Percentiles rank a stretch among this genome's conserved stretches.
These are phyloP conservation scores for Aspergillus melleus DNA, from an alignment of 2,329 filamentous ascomycete species.

Conservation along the genomic window DNA sequence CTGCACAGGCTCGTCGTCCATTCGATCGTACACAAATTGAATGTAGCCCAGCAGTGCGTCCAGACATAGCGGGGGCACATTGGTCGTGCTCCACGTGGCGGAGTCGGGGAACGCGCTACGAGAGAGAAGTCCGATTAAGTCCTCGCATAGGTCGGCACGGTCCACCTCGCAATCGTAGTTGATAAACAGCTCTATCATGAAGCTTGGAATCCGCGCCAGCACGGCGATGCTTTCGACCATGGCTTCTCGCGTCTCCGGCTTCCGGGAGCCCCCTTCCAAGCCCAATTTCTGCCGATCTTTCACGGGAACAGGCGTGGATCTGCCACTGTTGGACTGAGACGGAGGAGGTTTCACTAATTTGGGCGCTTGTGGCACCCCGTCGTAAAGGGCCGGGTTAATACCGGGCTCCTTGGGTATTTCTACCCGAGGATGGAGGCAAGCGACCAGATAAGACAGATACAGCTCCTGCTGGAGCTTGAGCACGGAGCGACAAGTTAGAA, in stretches of 20 bases:
- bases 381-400: conserved; percentile 88
- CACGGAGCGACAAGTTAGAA: conserved; percentile 86
- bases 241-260: conserved; percentile 92
- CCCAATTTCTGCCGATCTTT: conserved; percentile 91
- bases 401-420: conserved; percentile 88
- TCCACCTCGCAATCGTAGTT: conserved; percentile 98
- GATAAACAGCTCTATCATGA: conserved; percentile 92
- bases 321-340: conserved; percentile 73
- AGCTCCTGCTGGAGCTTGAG: conserved; percentile 96
- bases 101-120: conserved; percentile 96
- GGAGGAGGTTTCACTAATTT: conserved; percentile 80
- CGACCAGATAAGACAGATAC: conserved; percentile 90
- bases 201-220: conserved; percentile 86
- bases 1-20: conserved; percentile 67
- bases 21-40: conserved; percentile 83
- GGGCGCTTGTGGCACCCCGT: conserved; percentile 87
- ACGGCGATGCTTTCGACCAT: conserved; percentile 98
- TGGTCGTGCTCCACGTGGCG: conserved; percentile 97
- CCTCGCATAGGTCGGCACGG: conserved; percentile 86
- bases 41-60: conserved; percentile 89
- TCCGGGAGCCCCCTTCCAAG: conserved; percentile 84
- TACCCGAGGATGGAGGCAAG: conserved; percentile 89
- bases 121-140: conserved; percentile 88
- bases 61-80: conserved; percentile 90
- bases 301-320: conserved; percentile 85